phyloP scores from a whole-genome alignment of 1,284 basidiomycete species.

The Naganishia albida region DNA sequence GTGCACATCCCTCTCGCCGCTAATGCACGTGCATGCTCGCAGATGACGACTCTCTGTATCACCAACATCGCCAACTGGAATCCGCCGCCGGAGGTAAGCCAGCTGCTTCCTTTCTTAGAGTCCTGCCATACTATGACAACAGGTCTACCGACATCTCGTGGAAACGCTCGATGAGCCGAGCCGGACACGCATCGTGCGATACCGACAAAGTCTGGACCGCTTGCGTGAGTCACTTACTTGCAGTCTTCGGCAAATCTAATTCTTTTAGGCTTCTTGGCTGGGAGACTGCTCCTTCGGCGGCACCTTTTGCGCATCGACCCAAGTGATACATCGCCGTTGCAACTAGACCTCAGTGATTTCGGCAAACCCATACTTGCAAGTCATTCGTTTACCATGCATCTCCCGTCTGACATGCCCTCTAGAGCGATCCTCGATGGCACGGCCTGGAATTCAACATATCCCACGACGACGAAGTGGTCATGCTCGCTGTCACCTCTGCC shows the following conservation, averaged over 20 bases:
- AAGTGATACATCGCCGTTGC: not conserved
- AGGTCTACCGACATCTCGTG: conserved; percentile 14
- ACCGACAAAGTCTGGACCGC: conserved; percentile 1
- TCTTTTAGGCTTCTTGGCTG: conserved; percentile 19
- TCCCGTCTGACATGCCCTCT: not conserved
- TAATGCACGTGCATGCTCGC: not conserved
- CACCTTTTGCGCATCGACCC: not conserved
- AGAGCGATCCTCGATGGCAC: not conserved
- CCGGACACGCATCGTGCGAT: not conserved
- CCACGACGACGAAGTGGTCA: conserved; percentile 71
- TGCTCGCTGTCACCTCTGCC: conserved; percentile 62
- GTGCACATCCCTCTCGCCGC: not conserved
- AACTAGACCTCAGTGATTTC: conserved; percentile 1
- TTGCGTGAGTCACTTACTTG: not conserved
- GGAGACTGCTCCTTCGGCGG: conserved; percentile 13
- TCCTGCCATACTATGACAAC: not conserved
- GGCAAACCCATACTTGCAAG: conserved; percentile 25
- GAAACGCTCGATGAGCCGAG: not conserved
- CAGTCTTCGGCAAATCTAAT: not conserved
- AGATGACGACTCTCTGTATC: conserved; percentile 6
- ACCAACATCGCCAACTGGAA: conserved; percentile 6
- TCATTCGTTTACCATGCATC: not conserved
- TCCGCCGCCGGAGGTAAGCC: conserved; percentile 10
- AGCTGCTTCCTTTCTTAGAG: not conserved
- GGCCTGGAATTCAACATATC: conserved; percentile 70